Evolutionary conservation across 2,329 filamentous ascomycete genomes (phyloP), one percentile per base, ranked within the genome.

Genomic region (Aspergillus tamarii): DNA sequence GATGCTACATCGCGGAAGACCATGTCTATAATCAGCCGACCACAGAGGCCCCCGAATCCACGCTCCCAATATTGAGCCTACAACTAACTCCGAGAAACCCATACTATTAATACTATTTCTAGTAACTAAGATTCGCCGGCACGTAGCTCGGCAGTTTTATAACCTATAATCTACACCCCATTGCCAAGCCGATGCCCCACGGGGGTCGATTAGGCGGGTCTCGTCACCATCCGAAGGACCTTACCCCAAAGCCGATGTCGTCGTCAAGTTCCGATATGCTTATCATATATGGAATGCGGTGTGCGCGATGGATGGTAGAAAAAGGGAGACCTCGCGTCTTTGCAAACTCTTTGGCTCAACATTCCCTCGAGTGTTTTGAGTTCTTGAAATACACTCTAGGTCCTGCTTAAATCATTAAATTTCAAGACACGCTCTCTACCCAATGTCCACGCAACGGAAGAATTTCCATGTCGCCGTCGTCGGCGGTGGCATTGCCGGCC

Each of bases 401-500:
- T 28, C n/a, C 26, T 11, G 1, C 9, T 30, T n/a, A 12, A 32
- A 61, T 61, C 32, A 61, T 21, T 23, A 23, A 46, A 46, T 7
- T 12, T 21, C 12, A 3, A 28, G 28, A 32, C 50, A 9, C 14
- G 34, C 5, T 8, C 14, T 8, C 14, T 54, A 32, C 9, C 11
- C 53, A 39, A 69, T 68, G 67, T n/a, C 60, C 21, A 16, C 57
- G 6, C 9, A 43, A 19, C 56, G 61, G 23, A 68, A 66, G 23
- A 57, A 64, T 36, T 70, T 70, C 61, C 66, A 69, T 23, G 70
- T 78, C 45, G 75, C 72, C 64, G 69, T 78, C 58, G 60, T 78
- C 41, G 76, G 77, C 58, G 76, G 77, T 34, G 76, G 76, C 26
- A 71, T 78, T 16, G 76, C 74, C 30, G 77, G 78, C 36, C 72